Base-by-base conservation (phyloP, 2,329 filamentous ascomycete species). In the Acrocalymma vagum region DNA sequence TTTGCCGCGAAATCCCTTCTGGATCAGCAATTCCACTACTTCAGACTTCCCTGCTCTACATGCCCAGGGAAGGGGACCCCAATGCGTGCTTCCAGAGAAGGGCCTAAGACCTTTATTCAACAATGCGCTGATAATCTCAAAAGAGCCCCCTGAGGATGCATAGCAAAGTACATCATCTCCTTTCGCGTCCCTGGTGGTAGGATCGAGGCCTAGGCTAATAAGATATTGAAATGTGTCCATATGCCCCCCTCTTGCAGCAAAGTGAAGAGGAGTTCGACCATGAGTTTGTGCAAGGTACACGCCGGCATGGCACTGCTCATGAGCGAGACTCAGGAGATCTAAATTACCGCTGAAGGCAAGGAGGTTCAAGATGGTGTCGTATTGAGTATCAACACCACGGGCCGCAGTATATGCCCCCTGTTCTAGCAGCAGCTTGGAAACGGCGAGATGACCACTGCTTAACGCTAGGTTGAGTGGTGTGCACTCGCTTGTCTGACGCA, bases 11-110 rank as follows among this genome's bases (percentile, higher is more conserved):
- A 38, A 5, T 6, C 41, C 41, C 20, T 39, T 29, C 4, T 44
- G 18, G 16, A 34, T 25, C 18, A 44, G 20, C 24, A 13, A 24
- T 14, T 44, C 29, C 7, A 44, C 20, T 20, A 39, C 27, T 9
- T 44, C 35, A 29, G 23, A 3, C 2, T 44, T 28, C 10, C 34
- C 41, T 3, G 24, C 5, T 20, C 41, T 44, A 22, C 41, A 44
- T 9, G 41, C 41, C 34, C 41, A 44, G 25, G 38, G 41, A 27
- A 44, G 41, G 3, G 41, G 34, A 29, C 28, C 39, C 41, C 33
- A 44, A 25, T 33, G 23, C 18, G 15, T 31, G n/a, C 11, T 26
- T 14, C 25, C 4, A 4, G 29, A 34, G n/a, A 23, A 30, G 8
- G 25, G 24, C 21, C 5, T 17, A 20, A 18, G 23, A 25, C 13